Percentiles rank a stretch among this genome's conserved stretches.
Conservation (phyloP, 768 basidiomycete species). For the Pholiota conissans region DNA sequence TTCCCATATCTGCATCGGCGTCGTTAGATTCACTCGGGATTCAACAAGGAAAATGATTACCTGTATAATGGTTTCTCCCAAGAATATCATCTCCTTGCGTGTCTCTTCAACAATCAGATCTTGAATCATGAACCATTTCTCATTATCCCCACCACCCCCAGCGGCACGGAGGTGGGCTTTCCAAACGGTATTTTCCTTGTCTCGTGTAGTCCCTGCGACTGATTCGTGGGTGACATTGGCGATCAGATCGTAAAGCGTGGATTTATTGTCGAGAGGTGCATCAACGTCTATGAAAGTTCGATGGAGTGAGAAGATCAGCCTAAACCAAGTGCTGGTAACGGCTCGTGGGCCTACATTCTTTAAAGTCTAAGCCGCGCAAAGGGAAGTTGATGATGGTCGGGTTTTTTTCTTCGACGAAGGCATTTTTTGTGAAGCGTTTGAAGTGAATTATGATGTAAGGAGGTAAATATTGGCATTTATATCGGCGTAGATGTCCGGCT, state of each 20-base stretch:
- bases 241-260: slow-evolving; percentile 88
- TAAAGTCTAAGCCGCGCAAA: slow-evolving; percentile 87
- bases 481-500: slow-evolving; percentile 79
- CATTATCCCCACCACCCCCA: slow-evolving; percentile 74
- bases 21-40: slow-evolving; percentile 9
- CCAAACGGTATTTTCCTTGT: slow-evolving; percentile 91
- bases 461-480: slow-evolving; percentile 87
- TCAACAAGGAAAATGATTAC: slow-evolving; percentile 37
- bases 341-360: slow-evolving; percentile 69
- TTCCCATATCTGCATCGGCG: slow-evolving; percentile 58
- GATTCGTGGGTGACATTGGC: slow-evolving; percentile 96
- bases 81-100: slow-evolving; percentile 96
- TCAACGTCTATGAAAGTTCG: slow-evolving; percentile 67
- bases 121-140: slow-evolving; percentile 96
- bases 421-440: slow-evolving; percentile 96
- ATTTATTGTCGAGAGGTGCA: slow-evolving; percentile 52
- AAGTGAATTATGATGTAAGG: slow-evolving; percentile 93
- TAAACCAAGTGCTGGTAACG: slow-evolving; percentile 22
- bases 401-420: slow-evolving; percentile 97
- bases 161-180: slow-evolving; percentile 84
- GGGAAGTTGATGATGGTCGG: slow-evolving; percentile 99
- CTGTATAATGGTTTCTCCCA: slow-evolving; percentile 96
- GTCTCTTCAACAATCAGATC: slow-evolving; percentile 96
- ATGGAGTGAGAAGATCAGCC: slow-evolving; percentile 22
- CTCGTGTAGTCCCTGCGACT: slow-evolving; percentile 91